Evolutionary conservation across 2,329 filamentous ascomycete genomes (phyloP).

Genomic region (Colletotrichum destructivum): DNA sequence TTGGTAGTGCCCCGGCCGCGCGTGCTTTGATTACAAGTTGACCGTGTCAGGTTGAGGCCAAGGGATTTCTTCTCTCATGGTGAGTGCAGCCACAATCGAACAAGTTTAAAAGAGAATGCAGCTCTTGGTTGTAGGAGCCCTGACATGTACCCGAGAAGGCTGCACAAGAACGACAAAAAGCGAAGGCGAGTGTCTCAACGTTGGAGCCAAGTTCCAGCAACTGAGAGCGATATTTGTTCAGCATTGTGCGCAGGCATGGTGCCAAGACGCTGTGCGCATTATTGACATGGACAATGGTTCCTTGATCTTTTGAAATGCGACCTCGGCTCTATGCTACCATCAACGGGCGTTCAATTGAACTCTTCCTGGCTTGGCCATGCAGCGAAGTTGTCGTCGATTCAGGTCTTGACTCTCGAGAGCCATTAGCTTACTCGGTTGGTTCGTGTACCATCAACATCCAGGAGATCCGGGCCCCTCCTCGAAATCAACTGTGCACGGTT

Average conservation of each 20-base stretch:
- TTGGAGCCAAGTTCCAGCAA: background rate
- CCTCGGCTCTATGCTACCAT: constrained; percentile 8
- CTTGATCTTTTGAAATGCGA: constrained; percentile 19
- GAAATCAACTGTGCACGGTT: constrained; percentile 28
- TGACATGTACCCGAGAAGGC: constrained; percentile 4
- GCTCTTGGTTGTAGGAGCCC: constrained; percentile 2
- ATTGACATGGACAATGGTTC: constrained; percentile 15
- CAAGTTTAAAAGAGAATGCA: background rate
- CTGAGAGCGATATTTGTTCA: background rate
- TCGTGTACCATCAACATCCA: background rate
- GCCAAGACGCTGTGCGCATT: background rate
- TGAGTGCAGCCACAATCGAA: constrained; percentile 12
- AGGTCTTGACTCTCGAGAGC: background rate
- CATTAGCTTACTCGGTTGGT: constrained; percentile 20
- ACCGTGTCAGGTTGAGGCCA: constrained; percentile 3
- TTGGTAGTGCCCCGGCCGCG: constrained; percentile 6
- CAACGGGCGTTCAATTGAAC: constrained; percentile 1
- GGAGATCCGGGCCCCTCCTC: constrained; percentile 15
- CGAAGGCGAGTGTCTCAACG: background rate
- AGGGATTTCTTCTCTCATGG: background rate
- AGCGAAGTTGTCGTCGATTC: constrained; percentile 21
- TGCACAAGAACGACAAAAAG: constrained; percentile 14
- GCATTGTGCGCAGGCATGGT: constrained; percentile 2
- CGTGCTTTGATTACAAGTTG: background rate
- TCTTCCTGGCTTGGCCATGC: constrained; percentile 19